These are phyloP conservation scores for Fonsecaea erecta DNA, from an alignment of 2,329 filamentous ascomycete species.

Conservation along the genomic window DNA sequence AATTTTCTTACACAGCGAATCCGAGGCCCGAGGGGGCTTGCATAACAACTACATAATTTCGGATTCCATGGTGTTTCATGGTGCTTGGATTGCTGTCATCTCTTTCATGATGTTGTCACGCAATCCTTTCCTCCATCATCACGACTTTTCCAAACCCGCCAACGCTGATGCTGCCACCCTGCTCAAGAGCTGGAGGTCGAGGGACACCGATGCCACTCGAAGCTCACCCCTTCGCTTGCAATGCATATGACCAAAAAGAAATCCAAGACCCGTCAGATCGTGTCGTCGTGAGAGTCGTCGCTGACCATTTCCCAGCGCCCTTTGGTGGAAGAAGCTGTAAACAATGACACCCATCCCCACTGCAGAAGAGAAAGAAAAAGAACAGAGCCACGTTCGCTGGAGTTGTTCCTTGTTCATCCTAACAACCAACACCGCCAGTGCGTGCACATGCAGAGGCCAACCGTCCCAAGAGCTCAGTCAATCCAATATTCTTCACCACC, in stretches of 20 bases:
- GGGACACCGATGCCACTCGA: not conserved
- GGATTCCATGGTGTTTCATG: not conserved
- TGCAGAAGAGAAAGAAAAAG: not conserved
- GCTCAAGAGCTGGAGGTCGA: not conserved
- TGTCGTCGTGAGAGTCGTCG: conserved; percentile 3
- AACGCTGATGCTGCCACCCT: not conserved
- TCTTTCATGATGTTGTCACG: not conserved
- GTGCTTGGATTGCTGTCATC: not conserved
- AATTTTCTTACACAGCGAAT: not conserved
- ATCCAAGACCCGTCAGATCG: conserved; percentile 1
- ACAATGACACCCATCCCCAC: not conserved
- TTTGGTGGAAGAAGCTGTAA: not conserved
- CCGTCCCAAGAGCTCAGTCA: not conserved
- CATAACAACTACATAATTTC: not conserved
- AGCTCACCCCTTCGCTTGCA: not conserved
- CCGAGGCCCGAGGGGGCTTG: not conserved
- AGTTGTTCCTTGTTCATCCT: not conserved
- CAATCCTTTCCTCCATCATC: not conserved
- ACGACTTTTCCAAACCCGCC: not conserved
- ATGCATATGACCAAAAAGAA: not conserved
- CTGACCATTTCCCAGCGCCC: not conserved
- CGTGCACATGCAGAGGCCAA: not conserved
- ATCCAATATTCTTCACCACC: conserved; percentile 7
- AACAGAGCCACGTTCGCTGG: conserved; percentile 1
- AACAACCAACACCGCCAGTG: not conserved